phyloP scores from a whole-genome alignment of 2,329 filamentous ascomycete species.

The Trichoderma sp. region DNA sequence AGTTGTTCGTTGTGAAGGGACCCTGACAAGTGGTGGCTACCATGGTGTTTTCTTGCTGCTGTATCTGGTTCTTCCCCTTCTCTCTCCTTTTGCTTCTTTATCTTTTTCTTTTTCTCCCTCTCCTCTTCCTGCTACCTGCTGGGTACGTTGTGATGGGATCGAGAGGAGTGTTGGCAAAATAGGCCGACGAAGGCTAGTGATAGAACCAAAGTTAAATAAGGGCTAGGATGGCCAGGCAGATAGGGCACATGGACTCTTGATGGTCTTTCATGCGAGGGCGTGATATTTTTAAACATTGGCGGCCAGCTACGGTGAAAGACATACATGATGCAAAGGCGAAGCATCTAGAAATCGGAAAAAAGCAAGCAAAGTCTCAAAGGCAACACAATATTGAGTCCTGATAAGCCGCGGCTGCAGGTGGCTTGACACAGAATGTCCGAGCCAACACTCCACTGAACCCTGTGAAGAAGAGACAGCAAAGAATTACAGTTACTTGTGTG shows the following conservation, averaged over 20 bases:
- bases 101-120: background rate
- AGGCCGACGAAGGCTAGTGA: background rate
- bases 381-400: conserved; percentile 14
- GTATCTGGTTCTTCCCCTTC: background rate
- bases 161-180: background rate
- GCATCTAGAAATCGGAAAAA: background rate
- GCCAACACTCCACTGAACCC: background rate
- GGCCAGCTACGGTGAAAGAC: conserved; percentile 1
- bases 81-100: background rate
- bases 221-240: background rate
- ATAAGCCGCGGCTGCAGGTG: conserved; percentile 21
- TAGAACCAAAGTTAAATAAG: background rate
- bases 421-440: conserved; percentile 1
- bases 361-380: conserved; percentile 13
- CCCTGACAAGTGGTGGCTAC: background rate
- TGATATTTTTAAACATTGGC: conserved; percentile 13
- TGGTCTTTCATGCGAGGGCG: conserved; percentile 6
- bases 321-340: conserved; percentile 6
- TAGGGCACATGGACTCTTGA: background rate
- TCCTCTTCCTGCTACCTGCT: background rate
- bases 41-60: background rate
- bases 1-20: background rate
- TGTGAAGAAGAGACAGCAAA: background rate
- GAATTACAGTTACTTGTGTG: background rate
- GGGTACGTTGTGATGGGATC: background rate